Evolutionary conservation across 257 asterid species (phyloP).

Genomic region (Thymus mandschuricus): DNA sequence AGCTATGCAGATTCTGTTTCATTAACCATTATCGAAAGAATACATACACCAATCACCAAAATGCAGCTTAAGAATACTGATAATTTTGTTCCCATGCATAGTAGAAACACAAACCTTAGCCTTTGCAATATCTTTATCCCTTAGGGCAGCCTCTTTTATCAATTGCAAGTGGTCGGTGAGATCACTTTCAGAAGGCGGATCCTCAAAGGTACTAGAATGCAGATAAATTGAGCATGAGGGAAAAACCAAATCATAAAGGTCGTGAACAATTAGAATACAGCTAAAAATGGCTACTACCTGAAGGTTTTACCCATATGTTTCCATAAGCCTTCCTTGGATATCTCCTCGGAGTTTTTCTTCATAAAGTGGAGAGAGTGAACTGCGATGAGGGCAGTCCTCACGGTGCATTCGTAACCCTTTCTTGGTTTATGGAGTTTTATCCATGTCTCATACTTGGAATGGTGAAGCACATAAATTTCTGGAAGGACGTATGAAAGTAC

Average conservation of each 20-base stretch:
- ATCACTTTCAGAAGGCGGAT: conserved; percentile 62
- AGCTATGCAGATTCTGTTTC: conserved; percentile 48
- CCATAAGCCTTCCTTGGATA: conserved; percentile 52
- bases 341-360: conserved; percentile 42
- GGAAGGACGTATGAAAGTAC: conserved; percentile 53
- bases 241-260: neutral
- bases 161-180: conserved; percentile 56
- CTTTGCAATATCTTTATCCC: conserved; percentile 59
- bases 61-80: conserved; percentile 4
- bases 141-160: conserved; percentile 49
- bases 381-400: conserved; percentile 48
- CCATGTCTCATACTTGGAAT: conserved; percentile 49
- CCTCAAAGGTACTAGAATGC: conserved; percentile 53
- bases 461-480: conserved; percentile 51
- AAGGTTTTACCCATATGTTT: conserved; percentile 47
- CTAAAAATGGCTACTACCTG: conserved; percentile 36
- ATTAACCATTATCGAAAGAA: conserved; percentile 26
- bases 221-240: conserved; percentile 27
- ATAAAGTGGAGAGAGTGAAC: conserved; percentile 60
- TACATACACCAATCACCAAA: conserved; percentile 5
- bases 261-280: conserved; percentile 3
- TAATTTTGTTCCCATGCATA: neutral
- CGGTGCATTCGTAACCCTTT: conserved; percentile 42
- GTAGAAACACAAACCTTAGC: conserved; percentile 50
- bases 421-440: conserved; percentile 60